Evolutionary conservation across 163 green algal genomes (phyloP), one percentile per base, ranked within the genome.

Genomic region (Coccomyxa subellipsoidea): DNA sequence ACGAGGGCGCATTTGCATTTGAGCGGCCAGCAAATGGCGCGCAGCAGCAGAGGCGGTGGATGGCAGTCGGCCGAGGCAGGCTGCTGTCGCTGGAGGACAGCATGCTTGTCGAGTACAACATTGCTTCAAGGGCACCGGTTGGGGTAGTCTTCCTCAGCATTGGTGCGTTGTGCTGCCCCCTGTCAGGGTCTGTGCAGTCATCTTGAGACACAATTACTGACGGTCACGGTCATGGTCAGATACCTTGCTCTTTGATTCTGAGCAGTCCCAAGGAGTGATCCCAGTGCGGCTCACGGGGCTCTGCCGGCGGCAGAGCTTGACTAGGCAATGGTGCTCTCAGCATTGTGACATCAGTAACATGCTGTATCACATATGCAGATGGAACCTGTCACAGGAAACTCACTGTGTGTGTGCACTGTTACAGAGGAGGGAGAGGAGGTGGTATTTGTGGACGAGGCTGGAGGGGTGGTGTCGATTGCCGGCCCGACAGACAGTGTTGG

Each of bases 91-190:
- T 90, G 76, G 90, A 95, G 84, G 70, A 86, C 10, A 85, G 80
- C 34, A 66, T 93, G 80, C 85, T 96, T 29, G 83, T 95, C 12
- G 92, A 96, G 83, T 97, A 95, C 53, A 90, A 95, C 69, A 78
- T 71, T 5, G 15, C n/a, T 29, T 53, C 38, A 10, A 38, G 69
- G 25, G 79, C 90, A 0, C 90, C 93, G 15, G 81, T 93, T 3
- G 93, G 92, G 7, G 85, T 93, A 47, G 86, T 92, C 0, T 90
- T 86, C 36, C 54, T 95, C 36, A 83, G 87, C 47, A 53, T 90
- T 54, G 73, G 85, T 87, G 72, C 47, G 80, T 31, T 83, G 23
- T 37, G 31, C 32, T 25, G 3, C 7, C 27, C 12, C 8, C 4
- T 77, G 7, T 5, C 34, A 40, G 66, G 66, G 18, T 32, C 66